Evolutionary conservation across 495 filamentous ascomycete species (phyloP).

Genomic region (Tuber calosporum): DNA sequence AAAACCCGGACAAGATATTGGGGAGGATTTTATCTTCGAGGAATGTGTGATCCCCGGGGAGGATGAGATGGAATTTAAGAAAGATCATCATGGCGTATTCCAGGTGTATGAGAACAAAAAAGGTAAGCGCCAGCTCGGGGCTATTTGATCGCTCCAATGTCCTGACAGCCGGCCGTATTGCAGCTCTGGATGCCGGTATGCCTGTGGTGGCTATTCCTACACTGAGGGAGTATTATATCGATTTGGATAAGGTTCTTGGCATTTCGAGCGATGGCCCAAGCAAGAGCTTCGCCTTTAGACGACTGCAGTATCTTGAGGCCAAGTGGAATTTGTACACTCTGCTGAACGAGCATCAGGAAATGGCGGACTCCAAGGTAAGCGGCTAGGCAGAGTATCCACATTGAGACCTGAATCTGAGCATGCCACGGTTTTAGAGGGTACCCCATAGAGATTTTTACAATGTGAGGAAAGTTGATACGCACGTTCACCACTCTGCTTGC

Average conservation of each 20-base stretch:
- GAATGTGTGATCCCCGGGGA: slow-evolving; percentile 65
- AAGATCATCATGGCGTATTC: slow-evolving; percentile 81
- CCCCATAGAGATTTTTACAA: slow-evolving; percentile 99
- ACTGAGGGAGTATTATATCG: slow-evolving; percentile 87
- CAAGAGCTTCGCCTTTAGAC: slow-evolving; percentile 92
- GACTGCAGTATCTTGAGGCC: slow-evolving; percentile 88
- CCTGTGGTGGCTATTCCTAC: slow-evolving; percentile 78
- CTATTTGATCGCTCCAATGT: not conserved
- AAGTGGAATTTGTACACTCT: slow-evolving; percentile 91
- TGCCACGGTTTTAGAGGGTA: slow-evolving; percentile 51
- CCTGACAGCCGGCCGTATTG: slow-evolving; percentile 38
- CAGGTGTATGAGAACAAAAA: slow-evolving; percentile 69
- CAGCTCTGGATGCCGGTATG: slow-evolving; percentile 53
- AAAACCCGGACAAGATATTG: slow-evolving; percentile 85
- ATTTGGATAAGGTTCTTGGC: slow-evolving; percentile 75
- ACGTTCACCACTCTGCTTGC: slow-evolving; percentile 97
- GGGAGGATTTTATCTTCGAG: slow-evolving; percentile 78
- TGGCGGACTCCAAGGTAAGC: slow-evolving; percentile 77
- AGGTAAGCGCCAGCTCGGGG: slow-evolving; percentile 19
- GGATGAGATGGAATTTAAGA: slow-evolving; percentile 62
- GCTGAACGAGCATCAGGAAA: slow-evolving; percentile 93
- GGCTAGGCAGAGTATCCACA: not conserved
- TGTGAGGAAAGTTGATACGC: slow-evolving; percentile 95
- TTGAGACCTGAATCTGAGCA: not conserved
- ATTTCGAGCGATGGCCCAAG: slow-evolving; percentile 89